phyloP scores from a whole-genome alignment of 768 basidiomycete genomes.

The Pilatotrama ljubarskyi region DNA sequence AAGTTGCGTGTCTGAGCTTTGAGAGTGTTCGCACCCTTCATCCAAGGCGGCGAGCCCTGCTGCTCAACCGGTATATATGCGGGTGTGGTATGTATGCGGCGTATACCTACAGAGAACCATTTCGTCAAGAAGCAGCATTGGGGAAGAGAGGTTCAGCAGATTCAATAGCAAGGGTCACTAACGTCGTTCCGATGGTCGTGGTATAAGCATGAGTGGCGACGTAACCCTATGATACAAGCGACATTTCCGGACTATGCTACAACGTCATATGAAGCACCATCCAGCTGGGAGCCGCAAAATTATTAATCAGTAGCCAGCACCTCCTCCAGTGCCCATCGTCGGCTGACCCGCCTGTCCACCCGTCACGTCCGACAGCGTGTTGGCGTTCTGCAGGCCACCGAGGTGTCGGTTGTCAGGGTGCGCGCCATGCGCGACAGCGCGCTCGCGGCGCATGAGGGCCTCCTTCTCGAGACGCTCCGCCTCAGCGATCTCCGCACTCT shows the following conservation, averaged over 20 bases:
- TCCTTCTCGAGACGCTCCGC: slow-evolving; percentile 56
- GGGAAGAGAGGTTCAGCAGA: no score
- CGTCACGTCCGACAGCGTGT: slow-evolving; percentile 15
- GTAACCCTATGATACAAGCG: not conserved
- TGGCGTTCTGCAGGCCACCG: slow-evolving; percentile 27
- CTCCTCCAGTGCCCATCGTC: slow-evolving; percentile 3
- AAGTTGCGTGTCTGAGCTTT: no score
- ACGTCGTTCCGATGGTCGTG: not conserved
- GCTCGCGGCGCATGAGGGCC: slow-evolving; percentile 48
- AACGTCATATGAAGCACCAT: not conserved
- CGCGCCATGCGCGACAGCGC: slow-evolving; percentile 52
- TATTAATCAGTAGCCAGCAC: slow-evolving; percentile 7
- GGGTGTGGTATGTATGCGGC: no score
- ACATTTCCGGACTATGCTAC: not conserved
- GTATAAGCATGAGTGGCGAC: not conserved
- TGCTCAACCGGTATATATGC: no score
- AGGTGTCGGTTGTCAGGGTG: slow-evolving; percentile 35
- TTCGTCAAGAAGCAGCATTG: no score
- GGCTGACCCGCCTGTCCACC: slow-evolving; percentile 9
- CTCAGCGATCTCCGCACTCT: slow-evolving; percentile 50
- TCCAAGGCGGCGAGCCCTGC: no score
- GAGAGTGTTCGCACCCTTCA: no score
- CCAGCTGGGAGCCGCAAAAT: not conserved
- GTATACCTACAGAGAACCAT: no score
- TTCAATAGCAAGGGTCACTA: no score